Percentiles rank a stretch among this genome's conserved stretches.
Conservation (phyloP, 2,329 filamentous ascomycete species). For the Peltaster fructicola region DNA sequence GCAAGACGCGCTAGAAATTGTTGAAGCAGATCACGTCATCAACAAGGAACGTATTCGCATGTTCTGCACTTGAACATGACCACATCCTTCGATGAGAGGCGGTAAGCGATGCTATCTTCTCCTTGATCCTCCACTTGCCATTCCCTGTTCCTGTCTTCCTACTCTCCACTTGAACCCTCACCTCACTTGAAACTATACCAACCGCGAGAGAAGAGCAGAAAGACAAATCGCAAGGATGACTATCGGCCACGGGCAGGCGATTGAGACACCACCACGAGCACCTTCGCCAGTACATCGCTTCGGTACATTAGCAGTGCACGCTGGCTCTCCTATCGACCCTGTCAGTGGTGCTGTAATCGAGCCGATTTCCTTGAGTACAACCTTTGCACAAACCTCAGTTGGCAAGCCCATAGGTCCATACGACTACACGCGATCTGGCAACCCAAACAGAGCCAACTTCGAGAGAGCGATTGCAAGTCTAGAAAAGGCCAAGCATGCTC, state of each 20-base stretch:
- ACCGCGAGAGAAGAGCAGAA: too few species aligned
- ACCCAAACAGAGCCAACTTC: conserved; percentile 92
- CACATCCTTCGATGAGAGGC: too few species aligned
- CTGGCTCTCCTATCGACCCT: conserved; percentile 78
- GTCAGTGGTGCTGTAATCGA: conserved; percentile 90
- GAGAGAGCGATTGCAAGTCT: conserved; percentile 80
- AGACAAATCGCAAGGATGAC: conserved; percentile 14
- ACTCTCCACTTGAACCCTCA: too few species aligned
- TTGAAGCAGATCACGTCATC: too few species aligned
- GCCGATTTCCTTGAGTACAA: conserved; percentile 88
- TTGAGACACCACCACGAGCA: conserved; percentile 56
- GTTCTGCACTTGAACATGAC: too few species aligned
- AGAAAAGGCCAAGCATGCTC: conserved; percentile 79
- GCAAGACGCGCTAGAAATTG: too few species aligned
- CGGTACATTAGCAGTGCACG: conserved; percentile 87
- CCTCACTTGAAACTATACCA: too few species aligned
- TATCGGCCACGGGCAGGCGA: conserved; percentile 22
- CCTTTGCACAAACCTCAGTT: conserved; percentile 79
- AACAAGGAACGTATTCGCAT: too few species aligned
- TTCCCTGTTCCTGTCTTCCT: too few species aligned
- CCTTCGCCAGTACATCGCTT: conserved; percentile 64
- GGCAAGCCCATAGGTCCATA: conserved; percentile 75
- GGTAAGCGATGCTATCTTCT: too few species aligned
- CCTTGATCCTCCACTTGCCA: too few species aligned
- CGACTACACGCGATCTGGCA: conserved; percentile 86